Base-by-base conservation (phyloP, 2,329 filamentous ascomycete species). In the Aspergillus quadricinctus region DNA sequence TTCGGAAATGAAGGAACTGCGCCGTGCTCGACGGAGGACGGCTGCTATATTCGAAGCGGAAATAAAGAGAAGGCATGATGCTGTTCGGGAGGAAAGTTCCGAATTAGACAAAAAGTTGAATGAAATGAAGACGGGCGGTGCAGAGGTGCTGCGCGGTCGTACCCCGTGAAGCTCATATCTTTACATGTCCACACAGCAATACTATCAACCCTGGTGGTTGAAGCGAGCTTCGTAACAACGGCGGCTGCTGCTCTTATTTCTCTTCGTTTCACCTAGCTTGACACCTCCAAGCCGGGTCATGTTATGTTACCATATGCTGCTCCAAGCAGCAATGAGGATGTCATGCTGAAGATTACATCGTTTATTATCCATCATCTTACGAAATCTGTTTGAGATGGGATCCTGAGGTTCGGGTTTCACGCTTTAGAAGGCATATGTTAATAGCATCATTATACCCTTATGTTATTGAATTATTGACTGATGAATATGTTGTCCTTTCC, bases 51-150 rank as follows among this genome's bases (percentile, higher is more conserved):
- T 85, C 58, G 85, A 87, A 63, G 65, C 72, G 2, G 79, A 85
- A 62, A 73, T 87, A 41, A 78, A 77, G 57, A 70, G 76, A 55
- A 77, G 84, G n/a, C 75, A 86, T 63, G 72, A 78, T 7, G 64
- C 72, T 43, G 78, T 86, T 3, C 71, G 77, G 54, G 76, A 75
- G 54, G 81, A 82, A 61, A 77, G 76, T 48, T 67, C 69, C 17
- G 70, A 79, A 21, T 76, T 84, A 4, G 74, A 80, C 37, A 69
- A 69, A n/a, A 79, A 81, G 29, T 67, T 84, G 61, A 69, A 69
- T 8, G 78, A 72, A 58, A 83, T 87, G 80, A 81, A 78, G 67
- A 72, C 72, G 40, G 80, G 79, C 43, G 84, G 84, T 4, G 73
- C 75, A 21, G 77, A 77, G 35, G 75, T 87, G 29, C 70, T 87